Conservation (phyloP, 148 eudicot species). For the Cornus kousa region DNA sequence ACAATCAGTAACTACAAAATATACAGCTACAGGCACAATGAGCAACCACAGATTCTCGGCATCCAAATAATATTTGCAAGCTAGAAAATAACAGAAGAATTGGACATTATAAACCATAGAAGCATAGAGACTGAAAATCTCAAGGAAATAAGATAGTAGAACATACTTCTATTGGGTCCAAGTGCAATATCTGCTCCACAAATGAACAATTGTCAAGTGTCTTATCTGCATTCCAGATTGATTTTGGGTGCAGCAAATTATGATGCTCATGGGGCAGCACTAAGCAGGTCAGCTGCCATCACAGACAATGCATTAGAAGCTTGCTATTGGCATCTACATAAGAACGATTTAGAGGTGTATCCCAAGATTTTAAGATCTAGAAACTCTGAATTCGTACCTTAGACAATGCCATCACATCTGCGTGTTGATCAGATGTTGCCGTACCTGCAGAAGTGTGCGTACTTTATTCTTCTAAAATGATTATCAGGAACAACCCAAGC, state of each 20-base stretch:
- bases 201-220: constrained; percentile 54
- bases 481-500: neutral
- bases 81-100: neutral
- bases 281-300: constrained; percentile 86
- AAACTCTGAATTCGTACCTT: constrained; percentile 42
- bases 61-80: neutral
- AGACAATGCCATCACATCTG: constrained; percentile 79
- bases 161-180: constrained; percentile 87
- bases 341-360: neutral
- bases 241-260: constrained; percentile 62
- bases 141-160: neutral
- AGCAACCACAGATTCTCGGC: neutral
- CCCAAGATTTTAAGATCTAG: neutral
- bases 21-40: neutral
- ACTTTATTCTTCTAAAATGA: neutral
- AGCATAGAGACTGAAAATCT: neutral
- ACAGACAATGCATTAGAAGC: constrained; percentile 22
- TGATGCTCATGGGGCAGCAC: constrained; percentile 70
- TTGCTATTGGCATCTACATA: neutral
- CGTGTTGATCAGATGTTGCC: constrained; percentile 47
- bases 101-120: constrained; percentile 4
- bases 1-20: neutral
- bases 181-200: constrained; percentile 79
- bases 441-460: constrained; percentile 50
- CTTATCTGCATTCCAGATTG: constrained; percentile 89